Conservation (phyloP, 148 eudicot species). For the Chenopodium quinoa region DNA sequence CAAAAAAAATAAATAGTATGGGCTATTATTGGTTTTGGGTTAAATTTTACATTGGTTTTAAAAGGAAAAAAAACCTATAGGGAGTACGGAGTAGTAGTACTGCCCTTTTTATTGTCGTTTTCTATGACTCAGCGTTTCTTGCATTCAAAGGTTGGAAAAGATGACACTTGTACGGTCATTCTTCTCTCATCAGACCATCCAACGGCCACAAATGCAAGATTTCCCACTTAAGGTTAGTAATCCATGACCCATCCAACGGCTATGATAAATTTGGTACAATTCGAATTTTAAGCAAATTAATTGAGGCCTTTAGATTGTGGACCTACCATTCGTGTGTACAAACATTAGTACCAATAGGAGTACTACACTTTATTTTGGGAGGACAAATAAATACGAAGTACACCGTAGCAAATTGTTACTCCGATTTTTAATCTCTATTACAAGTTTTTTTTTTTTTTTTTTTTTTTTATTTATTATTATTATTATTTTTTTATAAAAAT, state of each 20-base stretch:
- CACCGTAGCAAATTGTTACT: too few species aligned
- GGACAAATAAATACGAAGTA: too few species aligned
- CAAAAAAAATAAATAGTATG: too few species aligned
- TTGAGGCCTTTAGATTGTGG: background rate
- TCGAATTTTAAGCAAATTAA: background rate
- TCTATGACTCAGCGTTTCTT: conserved; percentile 15
- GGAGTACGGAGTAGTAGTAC: too few species aligned
- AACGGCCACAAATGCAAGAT: conserved; percentile 25
- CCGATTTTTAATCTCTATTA: too few species aligned
- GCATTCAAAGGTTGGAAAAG: background rate
- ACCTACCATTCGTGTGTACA: conserved; percentile 14
- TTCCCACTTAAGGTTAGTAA: background rate
- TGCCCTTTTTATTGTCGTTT: conserved; percentile 16
- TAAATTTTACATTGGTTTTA: too few species aligned
- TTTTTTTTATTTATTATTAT: too few species aligned
- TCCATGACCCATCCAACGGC: conserved; percentile 15
- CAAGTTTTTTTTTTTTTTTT: too few species aligned
- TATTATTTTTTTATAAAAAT: too few species aligned
- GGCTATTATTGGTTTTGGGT: too few species aligned
- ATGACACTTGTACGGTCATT: conserved; percentile 24
- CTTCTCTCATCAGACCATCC: conserved; percentile 10
- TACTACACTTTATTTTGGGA: too few species aligned
- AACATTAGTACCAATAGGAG: background rate
- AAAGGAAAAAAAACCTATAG: too few species aligned
- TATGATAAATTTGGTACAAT: conserved; percentile 2